These are phyloP conservation scores for Cairneyella variabilis DNA, from an alignment of 495 filamentous ascomycete species.

Conservation along the genomic window DNA sequence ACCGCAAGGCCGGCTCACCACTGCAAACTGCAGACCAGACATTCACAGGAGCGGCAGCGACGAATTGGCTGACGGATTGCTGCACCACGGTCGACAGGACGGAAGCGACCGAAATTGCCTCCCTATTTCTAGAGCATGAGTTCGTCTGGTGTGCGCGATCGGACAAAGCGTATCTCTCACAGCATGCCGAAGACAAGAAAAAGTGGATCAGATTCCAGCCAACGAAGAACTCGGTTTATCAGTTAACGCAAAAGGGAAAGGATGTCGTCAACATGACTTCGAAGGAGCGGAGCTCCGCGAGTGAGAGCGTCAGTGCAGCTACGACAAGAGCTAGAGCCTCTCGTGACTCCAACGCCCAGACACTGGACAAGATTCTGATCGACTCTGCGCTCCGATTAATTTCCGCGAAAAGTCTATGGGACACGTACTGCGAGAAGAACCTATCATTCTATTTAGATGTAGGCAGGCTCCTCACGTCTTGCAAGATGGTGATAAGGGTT, in stretches of 20 bases:
- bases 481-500: conserved; percentile 55
- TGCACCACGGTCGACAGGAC: conserved; percentile 92
- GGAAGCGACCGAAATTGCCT: conserved; percentile 79
- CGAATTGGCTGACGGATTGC: conserved; percentile 98
- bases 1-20: conserved; percentile 64
- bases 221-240: conserved; percentile 88
- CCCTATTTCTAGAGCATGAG: conserved; percentile 80
- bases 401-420: conserved; percentile 91
- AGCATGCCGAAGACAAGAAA: conserved; percentile 40
- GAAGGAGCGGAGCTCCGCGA: conserved; percentile 48
- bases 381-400: conserved; percentile 88
- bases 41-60: conserved; percentile 86
- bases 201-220: conserved; percentile 67
- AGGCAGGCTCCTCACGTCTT: conserved; percentile 80
- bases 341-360: conserved; percentile 90
- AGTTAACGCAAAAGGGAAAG: conserved; percentile 79
- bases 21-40: conserved; percentile 58
- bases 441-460: conserved; percentile 94
- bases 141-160: conserved; percentile 76
- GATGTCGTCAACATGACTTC: conserved; percentile 40
- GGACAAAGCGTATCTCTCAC: conserved; percentile 65
- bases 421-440: conserved; percentile 98
- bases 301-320: conserved; percentile 40
- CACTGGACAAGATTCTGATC: conserved; percentile 84
- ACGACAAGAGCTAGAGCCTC: conserved; percentile 49